A percentile compares a stretch with the other conserved stretches of the same genome.
Conservation (phyloP, 495 filamentous ascomycete genomes). For the Aspergillus leporis region DNA sequence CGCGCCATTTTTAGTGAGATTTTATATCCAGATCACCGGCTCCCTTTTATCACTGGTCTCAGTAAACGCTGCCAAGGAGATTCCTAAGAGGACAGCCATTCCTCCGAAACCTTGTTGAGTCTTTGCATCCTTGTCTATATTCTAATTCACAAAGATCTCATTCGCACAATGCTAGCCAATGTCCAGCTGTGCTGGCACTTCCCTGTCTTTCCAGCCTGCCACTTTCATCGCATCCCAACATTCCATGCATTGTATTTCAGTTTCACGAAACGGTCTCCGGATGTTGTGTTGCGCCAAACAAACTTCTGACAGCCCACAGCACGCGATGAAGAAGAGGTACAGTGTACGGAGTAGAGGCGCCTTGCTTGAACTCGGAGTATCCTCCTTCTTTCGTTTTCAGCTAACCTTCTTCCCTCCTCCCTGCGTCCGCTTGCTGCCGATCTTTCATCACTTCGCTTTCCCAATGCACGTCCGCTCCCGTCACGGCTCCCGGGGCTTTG, state of each 20-base stretch:
- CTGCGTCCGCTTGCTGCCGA: neutral
- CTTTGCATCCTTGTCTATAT: neutral
- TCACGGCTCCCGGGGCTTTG: neutral
- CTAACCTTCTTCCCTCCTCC: neutral
- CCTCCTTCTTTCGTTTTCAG: neutral
- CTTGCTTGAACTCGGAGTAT: slow-evolving; percentile 1
- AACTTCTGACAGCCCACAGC: slow-evolving; percentile 24
- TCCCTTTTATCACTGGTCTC: slow-evolving; percentile 12
- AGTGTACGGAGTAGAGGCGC: neutral
- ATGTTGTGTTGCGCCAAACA: slow-evolving; percentile 27
- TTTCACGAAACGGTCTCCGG: slow-evolving; percentile 31
- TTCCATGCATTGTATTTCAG: slow-evolving; percentile 24
- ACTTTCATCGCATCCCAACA: slow-evolving; percentile 16
- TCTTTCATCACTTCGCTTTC: neutral
- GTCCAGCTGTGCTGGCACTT: neutral
- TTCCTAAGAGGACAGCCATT: neutral
- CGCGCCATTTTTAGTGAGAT: neutral
- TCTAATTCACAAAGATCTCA: slow-evolving; percentile 8
- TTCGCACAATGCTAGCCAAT: slow-evolving; percentile 5
- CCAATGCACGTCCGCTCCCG: neutral
- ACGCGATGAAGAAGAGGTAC: slow-evolving; percentile 10
- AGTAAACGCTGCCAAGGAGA: slow-evolving; percentile 10
- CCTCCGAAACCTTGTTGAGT: slow-evolving; percentile 5
- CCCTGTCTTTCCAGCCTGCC: slow-evolving; percentile 1
- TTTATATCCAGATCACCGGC: slow-evolving; percentile 10